phyloP scores from a whole-genome alignment of 352 stramenopile genomes.

The Hyaloperonospora brassicae region DNA sequence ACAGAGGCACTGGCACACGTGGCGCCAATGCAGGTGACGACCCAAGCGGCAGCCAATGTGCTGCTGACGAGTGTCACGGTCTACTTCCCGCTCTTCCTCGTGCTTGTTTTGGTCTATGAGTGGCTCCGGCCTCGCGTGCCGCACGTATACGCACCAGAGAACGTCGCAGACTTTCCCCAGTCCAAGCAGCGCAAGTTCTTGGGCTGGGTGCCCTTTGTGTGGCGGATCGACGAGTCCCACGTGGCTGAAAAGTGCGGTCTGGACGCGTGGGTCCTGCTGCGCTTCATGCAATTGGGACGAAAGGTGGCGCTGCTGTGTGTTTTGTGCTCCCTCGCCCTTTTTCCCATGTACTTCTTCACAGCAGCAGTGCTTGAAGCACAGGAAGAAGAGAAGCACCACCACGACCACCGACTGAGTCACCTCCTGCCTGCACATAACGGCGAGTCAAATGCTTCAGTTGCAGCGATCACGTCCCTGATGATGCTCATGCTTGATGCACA shows the following conservation, averaged over 20 bases:
- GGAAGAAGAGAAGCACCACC: conserved; percentile 22
- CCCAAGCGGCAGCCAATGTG: conserved; percentile 36
- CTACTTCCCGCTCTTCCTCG: conserved; percentile 56
- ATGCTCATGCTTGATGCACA: conserved; percentile 23
- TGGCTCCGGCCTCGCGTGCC: conserved; percentile 36
- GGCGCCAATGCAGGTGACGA: conserved; percentile 10
- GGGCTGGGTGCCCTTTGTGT: conserved; percentile 58
- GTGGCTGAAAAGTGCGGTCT: conserved; percentile 58
- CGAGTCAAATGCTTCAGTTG: conserved; percentile 7
- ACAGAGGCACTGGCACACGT: too few species aligned
- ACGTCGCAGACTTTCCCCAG: conserved; percentile 34
- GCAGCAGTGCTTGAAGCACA: conserved; percentile 28
- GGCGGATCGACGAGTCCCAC: conserved; percentile 40
- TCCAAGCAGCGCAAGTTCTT: conserved; percentile 30
- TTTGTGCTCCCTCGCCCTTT: conserved; percentile 49
- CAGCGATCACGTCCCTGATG: conserved; percentile 21
- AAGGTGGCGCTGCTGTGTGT: conserved; percentile 55
- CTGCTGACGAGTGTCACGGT: conserved; percentile 50
- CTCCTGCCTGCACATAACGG: conserved; percentile 8
- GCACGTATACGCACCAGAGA: conserved; percentile 42
- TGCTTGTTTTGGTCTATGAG: conserved; percentile 54
- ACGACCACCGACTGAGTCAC: conserved; percentile 22
- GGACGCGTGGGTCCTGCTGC: conserved; percentile 67
- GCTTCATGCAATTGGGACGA: conserved; percentile 62
- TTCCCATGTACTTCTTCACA: conserved; percentile 58